Percentiles rank a stretch among this genome's conserved stretches.
phyloP scores from a whole-genome alignment of 192 early-diverging fungal genomes.

The Borealophlyctis nickersoniae region DNA sequence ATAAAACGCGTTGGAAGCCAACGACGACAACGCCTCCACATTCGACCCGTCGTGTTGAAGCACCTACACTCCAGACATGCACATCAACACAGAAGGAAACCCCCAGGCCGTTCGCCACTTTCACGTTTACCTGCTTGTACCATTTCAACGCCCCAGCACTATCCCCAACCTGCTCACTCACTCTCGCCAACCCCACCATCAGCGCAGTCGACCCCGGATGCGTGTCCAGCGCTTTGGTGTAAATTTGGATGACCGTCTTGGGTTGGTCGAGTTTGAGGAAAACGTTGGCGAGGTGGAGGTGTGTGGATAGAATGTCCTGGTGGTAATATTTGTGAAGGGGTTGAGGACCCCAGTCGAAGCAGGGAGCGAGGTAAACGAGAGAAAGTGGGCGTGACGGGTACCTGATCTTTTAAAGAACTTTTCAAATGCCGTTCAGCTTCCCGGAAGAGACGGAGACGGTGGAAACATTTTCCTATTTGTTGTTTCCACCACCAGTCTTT shows the following conservation, averaged over 20 bases:
- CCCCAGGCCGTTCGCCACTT: not conserved
- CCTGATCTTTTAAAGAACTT: slow-evolving; percentile 19
- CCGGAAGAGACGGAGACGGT: slow-evolving; percentile 8
- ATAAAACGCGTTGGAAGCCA: slow-evolving; percentile 29
- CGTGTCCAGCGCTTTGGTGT: slow-evolving; percentile 7
- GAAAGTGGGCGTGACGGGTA: not conserved
- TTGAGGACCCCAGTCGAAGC: not conserved
- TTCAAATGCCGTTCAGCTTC: slow-evolving; percentile 28
- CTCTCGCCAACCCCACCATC: slow-evolving; percentile 19
- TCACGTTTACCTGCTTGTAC: slow-evolving; percentile 23
- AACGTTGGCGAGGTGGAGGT: slow-evolving; percentile 23
- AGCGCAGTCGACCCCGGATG: slow-evolving; percentile 9
- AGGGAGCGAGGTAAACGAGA: not conserved
- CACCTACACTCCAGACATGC: slow-evolving; percentile 19
- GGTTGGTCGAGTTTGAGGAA: slow-evolving; percentile 24
- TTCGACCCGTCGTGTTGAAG: slow-evolving; percentile 21
- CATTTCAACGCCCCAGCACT: slow-evolving; percentile 5
- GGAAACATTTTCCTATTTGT: slow-evolving; percentile 26
- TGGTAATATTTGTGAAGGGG: not conserved
- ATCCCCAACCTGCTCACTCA: slow-evolving; percentile 26
- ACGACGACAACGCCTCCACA: slow-evolving; percentile 26
- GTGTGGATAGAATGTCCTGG: slow-evolving; percentile 21
- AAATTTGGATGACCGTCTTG: slow-evolving; percentile 27
- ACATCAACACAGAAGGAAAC: not conserved
- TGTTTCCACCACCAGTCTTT: slow-evolving; percentile 42